Base-by-base conservation (phyloP, 768 basidiomycete species). In the Mycena haematopus region DNA sequence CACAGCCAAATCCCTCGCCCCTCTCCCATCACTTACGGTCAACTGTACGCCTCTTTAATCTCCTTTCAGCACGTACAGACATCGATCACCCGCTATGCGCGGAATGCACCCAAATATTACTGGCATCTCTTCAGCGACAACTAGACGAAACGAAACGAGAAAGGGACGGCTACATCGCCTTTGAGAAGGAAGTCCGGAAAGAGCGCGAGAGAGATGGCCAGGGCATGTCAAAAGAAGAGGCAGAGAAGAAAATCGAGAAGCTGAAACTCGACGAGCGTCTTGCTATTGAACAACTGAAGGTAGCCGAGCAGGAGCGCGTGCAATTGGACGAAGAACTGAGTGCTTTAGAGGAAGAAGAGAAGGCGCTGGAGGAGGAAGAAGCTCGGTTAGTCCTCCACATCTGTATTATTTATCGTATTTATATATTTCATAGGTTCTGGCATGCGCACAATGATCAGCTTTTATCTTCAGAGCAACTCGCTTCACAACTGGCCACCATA, bases 1-100 rank as follows among this genome's bases (percentile, higher is more conserved):
- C 85, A 60, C 83, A 86, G 35, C 80, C 79, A 36, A 86, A 85
- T 70, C 87, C 90, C 49, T 87, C 91, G 24, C 88, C 92, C 35
- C 79, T 92, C 65, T 90, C 91, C 42, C 87, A 90, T 74, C 90
- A 91, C 70, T 78, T 93, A 61, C 87, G 88, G 59, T 91, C 91
- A 36, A 88, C 90, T 50, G 82, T 84, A 63, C 86, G 86, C 21
- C 80, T 95, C 40, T 89, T 92, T 73, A 91, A 90, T 72, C 74
- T 93, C 31, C 80, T 94, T 46, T 91, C 92, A 14, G 84, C 88
- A 58, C 82, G 88, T 45, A 88, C 90, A 55, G 90, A 91, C 33
- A 85, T 96, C 46, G 93, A 95, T 73, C 95, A 98, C 72, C 97
- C 97, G 6, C 82, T 99, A 9, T 99, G 97, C 74, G 87, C 91